Evolutionary conservation across 257 asterid genomes (phyloP).

Genomic region (Rubia yunnanensis): DNA sequence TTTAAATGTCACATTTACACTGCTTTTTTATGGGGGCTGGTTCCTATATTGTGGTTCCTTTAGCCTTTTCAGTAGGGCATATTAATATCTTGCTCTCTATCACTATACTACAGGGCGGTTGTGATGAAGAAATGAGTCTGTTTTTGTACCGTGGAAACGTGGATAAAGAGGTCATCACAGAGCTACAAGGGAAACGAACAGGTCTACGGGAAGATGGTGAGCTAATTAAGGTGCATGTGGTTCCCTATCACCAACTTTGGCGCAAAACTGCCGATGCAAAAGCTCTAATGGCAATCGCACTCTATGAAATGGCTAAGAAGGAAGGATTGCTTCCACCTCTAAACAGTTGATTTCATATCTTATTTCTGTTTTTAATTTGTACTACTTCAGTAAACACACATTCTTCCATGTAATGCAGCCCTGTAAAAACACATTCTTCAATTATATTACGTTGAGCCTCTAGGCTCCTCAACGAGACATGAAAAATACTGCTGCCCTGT

Average conservation of each 20-base stretch:
- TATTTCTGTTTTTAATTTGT: not conserved
- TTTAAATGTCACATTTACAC: not conserved
- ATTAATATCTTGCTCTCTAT: not conserved
- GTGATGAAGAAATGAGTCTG: constrained; percentile 74
- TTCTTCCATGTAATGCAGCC: not conserved
- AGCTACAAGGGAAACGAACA: constrained; percentile 70
- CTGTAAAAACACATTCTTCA: not conserved
- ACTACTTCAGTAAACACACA: not conserved
- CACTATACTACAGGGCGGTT: constrained; percentile 56
- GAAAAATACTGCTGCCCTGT: too few species aligned
- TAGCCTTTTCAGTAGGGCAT: too few species aligned
- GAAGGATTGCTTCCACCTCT: constrained; percentile 45
- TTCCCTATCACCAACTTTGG: constrained; percentile 71
- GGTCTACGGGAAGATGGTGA: constrained; percentile 86
- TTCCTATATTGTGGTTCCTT: not conserved
- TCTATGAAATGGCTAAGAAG: constrained; percentile 81
- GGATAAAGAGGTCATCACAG: constrained; percentile 45
- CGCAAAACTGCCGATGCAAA: constrained; percentile 84
- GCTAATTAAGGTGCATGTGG: constrained; percentile 65
- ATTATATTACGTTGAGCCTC: not conserved
- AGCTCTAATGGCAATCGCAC: constrained; percentile 59
- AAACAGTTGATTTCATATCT: constrained; percentile 12
- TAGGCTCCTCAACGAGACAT: too few species aligned
- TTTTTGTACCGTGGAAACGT: constrained; percentile 64
- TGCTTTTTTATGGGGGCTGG: too few species aligned